Percentiles rank a stretch among this genome's conserved stretches.
Evolutionary conservation across 306 rosid genomes (phyloP).

Genomic region (Arachis stenosperma): DNA sequence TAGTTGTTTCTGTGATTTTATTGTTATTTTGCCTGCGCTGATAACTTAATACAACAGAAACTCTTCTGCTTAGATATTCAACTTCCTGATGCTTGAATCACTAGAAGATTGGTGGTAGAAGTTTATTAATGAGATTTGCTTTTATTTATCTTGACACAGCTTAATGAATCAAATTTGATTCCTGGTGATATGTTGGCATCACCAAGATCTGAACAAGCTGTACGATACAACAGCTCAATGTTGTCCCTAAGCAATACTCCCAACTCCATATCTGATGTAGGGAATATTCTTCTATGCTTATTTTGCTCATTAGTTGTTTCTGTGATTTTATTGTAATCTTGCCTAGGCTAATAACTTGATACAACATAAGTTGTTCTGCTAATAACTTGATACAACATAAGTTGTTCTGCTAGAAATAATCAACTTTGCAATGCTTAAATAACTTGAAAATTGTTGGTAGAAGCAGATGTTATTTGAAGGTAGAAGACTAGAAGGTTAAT

Average conservation of each 20-base stretch:
- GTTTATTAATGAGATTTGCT: conserved; percentile 22
- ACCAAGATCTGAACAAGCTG: conserved; percentile 42
- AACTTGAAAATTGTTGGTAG: neutral
- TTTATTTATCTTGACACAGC: conserved; percentile 38
- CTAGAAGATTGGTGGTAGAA: neutral
- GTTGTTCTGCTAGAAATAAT: conserved; percentile 23
- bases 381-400: neutral
- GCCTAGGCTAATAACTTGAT: conserved; percentile 10
- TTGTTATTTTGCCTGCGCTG: conserved; percentile 17
- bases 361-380: conserved; percentile 15
- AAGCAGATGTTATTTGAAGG: neutral
- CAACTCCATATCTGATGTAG: conserved; percentile 46
- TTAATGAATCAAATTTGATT: conserved; percentile 39
- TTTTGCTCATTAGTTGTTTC: conserved; percentile 6
- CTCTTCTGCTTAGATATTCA: conserved; percentile 19
- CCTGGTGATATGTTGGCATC: conserved; percentile 43
- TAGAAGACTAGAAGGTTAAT: conserved; percentile 4
- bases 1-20: conserved; percentile 21
- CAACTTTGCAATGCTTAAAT: conserved; percentile 11
- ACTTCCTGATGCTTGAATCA: conserved; percentile 7
- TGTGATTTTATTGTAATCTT: conserved; percentile 20
- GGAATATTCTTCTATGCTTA: conserved; percentile 13
- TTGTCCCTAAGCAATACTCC: conserved; percentile 45
- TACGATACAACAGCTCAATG: conserved; percentile 41
- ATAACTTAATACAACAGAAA: neutral